Evolutionary conservation across 495 filamentous ascomycete genomes (phyloP).

Genomic region (Trichoderma gamsii): DNA sequence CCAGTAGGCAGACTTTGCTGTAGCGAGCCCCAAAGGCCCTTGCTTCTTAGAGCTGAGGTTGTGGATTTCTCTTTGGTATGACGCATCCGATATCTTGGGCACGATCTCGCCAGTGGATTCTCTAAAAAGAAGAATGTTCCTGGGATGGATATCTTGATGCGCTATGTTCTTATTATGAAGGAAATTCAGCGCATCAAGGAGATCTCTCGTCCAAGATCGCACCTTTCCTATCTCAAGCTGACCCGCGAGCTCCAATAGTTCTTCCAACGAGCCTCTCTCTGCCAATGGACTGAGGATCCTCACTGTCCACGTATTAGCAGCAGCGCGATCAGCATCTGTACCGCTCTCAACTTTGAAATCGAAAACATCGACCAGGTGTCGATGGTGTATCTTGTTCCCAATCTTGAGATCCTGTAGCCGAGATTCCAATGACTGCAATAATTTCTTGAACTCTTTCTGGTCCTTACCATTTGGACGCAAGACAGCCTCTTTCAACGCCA

Average conservation of each 20-base stretch:
- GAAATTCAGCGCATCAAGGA: conserved; percentile 85
- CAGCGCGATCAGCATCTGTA: conserved; percentile 21
- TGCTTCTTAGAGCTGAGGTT: conserved; percentile 46
- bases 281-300: conserved; percentile 70
- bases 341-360: conserved; percentile 65
- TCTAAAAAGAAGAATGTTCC: conserved; percentile 66
- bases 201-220: conserved; percentile 77
- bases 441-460: conserved; percentile 54
- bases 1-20: conserved; percentile 75
- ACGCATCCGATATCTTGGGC: conserved; percentile 63
- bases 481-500: conserved; percentile 65
- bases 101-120: conserved; percentile 52
- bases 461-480: conserved; percentile 52
- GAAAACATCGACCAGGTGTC: conserved; percentile 69
- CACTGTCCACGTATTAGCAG: conserved; percentile 56
- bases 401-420: conserved; percentile 56
- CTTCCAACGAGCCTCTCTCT: conserved; percentile 74
- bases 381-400: conserved; percentile 61
- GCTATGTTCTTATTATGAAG: conserved; percentile 75
- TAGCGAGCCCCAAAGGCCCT: conserved; percentile 42
- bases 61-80: conserved; percentile 58
- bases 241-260: conserved; percentile 71
- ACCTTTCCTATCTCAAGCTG: conserved; percentile 64
- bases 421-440: conserved; percentile 58
- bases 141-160: conserved; percentile 70